phyloP scores from a whole-genome alignment of 2,329 filamentous ascomycete genomes.

The Fusarium equiseti region DNA sequence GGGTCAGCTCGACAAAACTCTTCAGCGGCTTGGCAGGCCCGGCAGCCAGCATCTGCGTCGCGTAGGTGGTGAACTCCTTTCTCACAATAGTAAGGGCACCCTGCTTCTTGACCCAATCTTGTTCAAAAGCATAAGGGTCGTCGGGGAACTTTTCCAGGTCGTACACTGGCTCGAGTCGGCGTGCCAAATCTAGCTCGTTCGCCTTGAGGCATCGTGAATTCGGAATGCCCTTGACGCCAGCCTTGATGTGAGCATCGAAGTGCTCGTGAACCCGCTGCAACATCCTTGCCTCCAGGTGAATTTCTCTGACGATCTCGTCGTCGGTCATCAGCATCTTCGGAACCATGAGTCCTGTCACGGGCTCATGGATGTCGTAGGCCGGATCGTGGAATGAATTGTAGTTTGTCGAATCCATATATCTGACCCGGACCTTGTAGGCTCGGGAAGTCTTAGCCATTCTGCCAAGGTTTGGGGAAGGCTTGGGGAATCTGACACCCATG shows the following conservation, averaged over 20 bases:
- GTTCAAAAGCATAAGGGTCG: background rate
- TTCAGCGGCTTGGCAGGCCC: background rate
- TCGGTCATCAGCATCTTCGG: background rate
- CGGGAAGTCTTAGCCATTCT: background rate
- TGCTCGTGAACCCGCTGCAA: rapidly evolving
- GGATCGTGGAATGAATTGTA: background rate
- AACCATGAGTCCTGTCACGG: background rate
- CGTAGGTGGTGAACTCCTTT: background rate
- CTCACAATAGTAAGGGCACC: background rate
- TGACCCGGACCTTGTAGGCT: background rate
- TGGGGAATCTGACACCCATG: background rate
- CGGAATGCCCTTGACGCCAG: background rate
- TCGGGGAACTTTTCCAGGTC: background rate
- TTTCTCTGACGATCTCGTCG: background rate
- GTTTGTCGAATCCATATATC: background rate
- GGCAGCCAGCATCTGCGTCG: background rate
- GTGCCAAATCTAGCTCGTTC: rapidly evolving
- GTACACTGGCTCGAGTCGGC: rapidly evolving
- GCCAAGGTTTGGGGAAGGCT: background rate
- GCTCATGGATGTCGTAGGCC: background rate
- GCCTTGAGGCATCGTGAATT: background rate
- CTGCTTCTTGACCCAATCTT: background rate
- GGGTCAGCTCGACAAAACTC: background rate
- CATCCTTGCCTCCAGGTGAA: background rate
- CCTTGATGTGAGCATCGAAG: background rate